Evolutionary conservation across 352 stramenopile genomes (phyloP), one percentile per base, ranked within the genome.

Genomic region (Blastocystis sp.): DNA sequence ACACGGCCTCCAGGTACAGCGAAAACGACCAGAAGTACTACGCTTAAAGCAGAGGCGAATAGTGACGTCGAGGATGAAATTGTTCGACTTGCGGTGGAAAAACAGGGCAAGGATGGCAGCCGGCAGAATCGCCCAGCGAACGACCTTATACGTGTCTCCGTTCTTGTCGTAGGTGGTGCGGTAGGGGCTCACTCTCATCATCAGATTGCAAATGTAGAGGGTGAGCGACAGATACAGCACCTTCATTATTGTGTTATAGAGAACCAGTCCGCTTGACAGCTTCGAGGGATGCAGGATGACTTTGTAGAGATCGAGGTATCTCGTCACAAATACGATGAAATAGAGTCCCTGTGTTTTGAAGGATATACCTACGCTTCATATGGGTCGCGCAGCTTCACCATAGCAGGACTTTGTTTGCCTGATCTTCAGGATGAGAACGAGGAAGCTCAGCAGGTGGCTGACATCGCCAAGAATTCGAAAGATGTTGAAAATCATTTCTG

Each of bases 171-270:
- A 99, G 38, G 95, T 98, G 80, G 93, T 96, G 88, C 94, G 95
- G 90, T 98, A 98, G 3, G 89, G 89, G n/a, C 65, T 86, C 70
- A 69, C 96, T 95, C 89, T 98, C 94, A 89, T 95, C 88, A 99
- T 98, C 84, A 98, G 95, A 93, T 98, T 98, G 78, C 99, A 94
- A 89, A 99, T 98, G 69, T 93, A 95, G 48, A 94, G 93, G 69
- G 96, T 98, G 66, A 96, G 94, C 62, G 91, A 90, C 74, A 99
- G 95, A 91, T 98, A 99, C 9, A 99, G 90, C 34, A 98, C 88
- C 91, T 99, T 99, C 96, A 99, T 99, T 66, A 93, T 88, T 41
- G 94, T 98, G 91, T 99, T 99, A 93, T 99, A 99, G 23, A 98
- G 65, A 77, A 93, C 94, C 90, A 96, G 92, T 84, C 93, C 95